Evolutionary conservation across 148 eudicot species (phyloP), one percentile per base, ranked within the genome.

Genomic region (Diospyros kaki): DNA sequence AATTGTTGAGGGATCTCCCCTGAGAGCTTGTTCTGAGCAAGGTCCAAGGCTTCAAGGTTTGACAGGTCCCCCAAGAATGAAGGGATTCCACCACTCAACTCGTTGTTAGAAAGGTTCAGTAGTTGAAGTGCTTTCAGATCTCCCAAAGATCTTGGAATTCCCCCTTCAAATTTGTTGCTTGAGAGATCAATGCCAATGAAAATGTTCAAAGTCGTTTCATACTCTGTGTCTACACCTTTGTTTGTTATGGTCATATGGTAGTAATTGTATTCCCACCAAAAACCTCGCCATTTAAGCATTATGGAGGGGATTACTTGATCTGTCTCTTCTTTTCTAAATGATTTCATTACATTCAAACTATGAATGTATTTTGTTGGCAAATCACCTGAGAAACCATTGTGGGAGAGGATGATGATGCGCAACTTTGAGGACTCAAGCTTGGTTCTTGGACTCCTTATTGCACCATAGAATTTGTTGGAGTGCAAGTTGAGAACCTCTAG

Each of bases 41-140:
- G 81, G 62, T 87, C 88, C 18, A 85, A 65, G 0, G 83, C 79
- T 15, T 85, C 84, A 1, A 87, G 81, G 11, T 78, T 4, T 10
- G 12, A 43, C 1, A 83, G 75, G 64, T 73, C 75, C 8, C 78
- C 80, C 17, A 86, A 38, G n/a, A 82, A 81, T 5, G 68, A 3
- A 38, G 87, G 85, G 6, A 86, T 79, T 6, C 14, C 1, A 0
- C 88, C 84, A 2, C 17, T 10, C 14, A 85, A 78, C 28, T 56
- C 39, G 53, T 87, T 87, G 79, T 75, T 75, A 6, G 90, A 87
- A 6, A 85, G 53, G 74, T 85, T 88, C 6, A 88, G 83, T 41
- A 62, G 73, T 3, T 79, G 72, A 73, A 88, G 81, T 7, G 76
- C 83, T 9, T 28, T 71, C 9, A 87, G 81, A 17, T 73, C 58